Evolutionary conservation across 805 yeast genomes (phyloP).

Genomic region (Pichia paraexigua): DNA sequence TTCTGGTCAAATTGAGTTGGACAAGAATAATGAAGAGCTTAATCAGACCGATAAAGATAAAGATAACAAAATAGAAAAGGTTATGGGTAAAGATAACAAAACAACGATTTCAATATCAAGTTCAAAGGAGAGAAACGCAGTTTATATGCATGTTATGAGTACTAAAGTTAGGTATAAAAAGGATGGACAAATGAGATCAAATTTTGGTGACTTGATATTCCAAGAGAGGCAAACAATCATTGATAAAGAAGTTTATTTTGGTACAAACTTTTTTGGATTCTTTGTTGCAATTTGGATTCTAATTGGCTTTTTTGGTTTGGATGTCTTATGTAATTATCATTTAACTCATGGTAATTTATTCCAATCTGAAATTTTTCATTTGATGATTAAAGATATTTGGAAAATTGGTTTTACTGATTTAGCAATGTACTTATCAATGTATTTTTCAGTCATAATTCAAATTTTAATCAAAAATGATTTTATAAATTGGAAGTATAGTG

Average conservation of each 20-base stretch:
- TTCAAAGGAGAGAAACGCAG: not conserved
- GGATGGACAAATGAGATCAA: conserved; percentile 37
- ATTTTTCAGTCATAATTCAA: conserved; percentile 56
- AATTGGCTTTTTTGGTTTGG: conserved; percentile 45
- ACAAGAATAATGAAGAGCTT: not conserved
- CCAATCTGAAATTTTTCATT: conserved; percentile 46
- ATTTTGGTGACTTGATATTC: conserved; percentile 49
- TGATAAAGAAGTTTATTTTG: conserved; percentile 39
- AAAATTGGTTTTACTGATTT: conserved; percentile 70
- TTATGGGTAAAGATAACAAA: not conserved
- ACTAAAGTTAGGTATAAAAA: conserved; percentile 16
- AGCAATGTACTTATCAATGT: conserved; percentile 62
- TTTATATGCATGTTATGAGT: not conserved
- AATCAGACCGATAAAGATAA: not conserved
- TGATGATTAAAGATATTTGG: conserved; percentile 53
- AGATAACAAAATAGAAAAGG: not conserved
- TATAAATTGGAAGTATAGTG: conserved; percentile 55
- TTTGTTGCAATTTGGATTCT: conserved; percentile 75
- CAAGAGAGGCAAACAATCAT: conserved; percentile 39
- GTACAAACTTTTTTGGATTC: conserved; percentile 63
- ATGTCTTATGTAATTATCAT: conserved; percentile 47
- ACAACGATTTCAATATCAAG: not conserved
- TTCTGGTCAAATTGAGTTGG: not conserved
- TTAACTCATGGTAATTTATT: conserved; percentile 35
- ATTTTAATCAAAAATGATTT: conserved; percentile 34